Evolutionary conservation across 495 filamentous ascomycete genomes (phyloP).

Genomic region (Aspergillus sclerotioniger): DNA sequence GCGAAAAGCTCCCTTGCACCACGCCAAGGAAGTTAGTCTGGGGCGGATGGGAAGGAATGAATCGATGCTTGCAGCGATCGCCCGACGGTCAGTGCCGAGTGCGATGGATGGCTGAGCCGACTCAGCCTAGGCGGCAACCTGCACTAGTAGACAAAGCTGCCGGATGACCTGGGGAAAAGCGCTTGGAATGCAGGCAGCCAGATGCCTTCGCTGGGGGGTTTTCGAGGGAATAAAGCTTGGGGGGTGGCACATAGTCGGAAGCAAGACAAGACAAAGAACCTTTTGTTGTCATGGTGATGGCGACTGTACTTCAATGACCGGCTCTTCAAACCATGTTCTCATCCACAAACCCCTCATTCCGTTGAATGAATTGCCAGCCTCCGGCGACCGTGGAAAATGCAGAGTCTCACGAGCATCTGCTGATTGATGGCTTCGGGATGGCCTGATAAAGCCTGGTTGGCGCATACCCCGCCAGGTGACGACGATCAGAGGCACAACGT

Average conservation of each 20-base stretch:
- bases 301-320: not conserved
- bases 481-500: conserved; percentile 4
- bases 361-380: not conserved
- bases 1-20: not conserved
- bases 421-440: conserved; percentile 9
- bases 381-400: conserved; percentile 1
- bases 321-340: not conserved
- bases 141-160: not conserved
- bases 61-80: not conserved
- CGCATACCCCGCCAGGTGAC: conserved; percentile 6
- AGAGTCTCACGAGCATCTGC: not conserved
- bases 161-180: not conserved
- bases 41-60: not conserved
- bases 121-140: not conserved
- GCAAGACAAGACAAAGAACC: not conserved
- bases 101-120: too few relatives aligned
- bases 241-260: too few relatives aligned
- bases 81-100: not conserved
- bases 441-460: conserved; percentile 13
- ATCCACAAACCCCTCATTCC: conserved; percentile 1
- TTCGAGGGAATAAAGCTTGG: not conserved
- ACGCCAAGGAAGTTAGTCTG: conserved; percentile 13
- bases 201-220: not conserved
- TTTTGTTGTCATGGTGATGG: not conserved
- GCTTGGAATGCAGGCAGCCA: not conserved